Evolutionary conservation across 129 eudicot genomes (phyloP), one percentile per base, ranked within the genome.

Genomic region (Rutidosis leptorrhynchoides): DNA sequence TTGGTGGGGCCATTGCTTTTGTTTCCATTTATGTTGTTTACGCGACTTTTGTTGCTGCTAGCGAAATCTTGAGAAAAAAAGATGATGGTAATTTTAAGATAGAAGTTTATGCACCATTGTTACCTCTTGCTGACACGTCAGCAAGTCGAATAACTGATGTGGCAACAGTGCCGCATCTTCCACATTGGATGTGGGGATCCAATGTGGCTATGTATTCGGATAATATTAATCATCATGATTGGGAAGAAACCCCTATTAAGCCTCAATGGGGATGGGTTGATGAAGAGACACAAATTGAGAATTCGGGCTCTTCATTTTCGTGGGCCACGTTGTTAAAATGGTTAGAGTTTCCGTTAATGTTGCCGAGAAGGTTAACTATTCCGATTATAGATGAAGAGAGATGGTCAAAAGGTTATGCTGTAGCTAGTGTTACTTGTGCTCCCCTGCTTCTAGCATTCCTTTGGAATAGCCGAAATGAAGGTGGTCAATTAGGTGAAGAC

Each of bases 321-420:
- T 90, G 82, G 64, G 70, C 85, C 0, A 77, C 72, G 37, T 25
- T 82, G 20, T 82, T 77, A 17, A 62, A 59, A 4, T 78, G 77
- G 64, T 52, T 91, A 2, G 94, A 87, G 28, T 26, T 91, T 11
- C 97, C 97, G 16, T 69, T 90, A 69, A 62, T 28, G 14, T 32
- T 91, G 29, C 84, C 97, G 10, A 81, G 96, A 72, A 54, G 84
- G 67, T 55, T 87, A 59, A 91, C 97, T 0, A 91, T 91, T 64
- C 97, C 96, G 0, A 65, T 84, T 5, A 77, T 91, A 5, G 96
- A 87, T 56, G 86, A 91, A 53, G 94, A 78, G 10, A 49, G 86
- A 63, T 91, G 97, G 97, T 91, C 96, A 4, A 87, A 91, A 68
- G 60, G 76, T 30, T 91, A 81, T 32, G 96, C 94, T 1, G 89